A percentile compares a stretch with the other conserved stretches of the same genome.
Evolutionary conservation across 2,329 filamentous ascomycete genomes (phyloP).

Genomic region (Mollisiaceae sp.): DNA sequence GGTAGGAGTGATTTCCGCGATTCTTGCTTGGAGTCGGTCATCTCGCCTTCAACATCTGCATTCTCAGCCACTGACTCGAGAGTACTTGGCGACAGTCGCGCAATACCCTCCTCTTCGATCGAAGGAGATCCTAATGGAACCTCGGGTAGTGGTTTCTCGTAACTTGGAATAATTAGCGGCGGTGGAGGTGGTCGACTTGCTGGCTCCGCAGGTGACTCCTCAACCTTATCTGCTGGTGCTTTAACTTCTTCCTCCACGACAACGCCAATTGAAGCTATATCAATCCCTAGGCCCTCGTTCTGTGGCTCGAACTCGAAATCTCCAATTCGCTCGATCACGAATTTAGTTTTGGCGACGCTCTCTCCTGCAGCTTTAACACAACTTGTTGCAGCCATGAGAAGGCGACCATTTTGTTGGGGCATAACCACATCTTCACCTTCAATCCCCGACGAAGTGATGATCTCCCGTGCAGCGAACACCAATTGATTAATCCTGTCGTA

Average conservation of each 20-base stretch:
- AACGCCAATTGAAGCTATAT: conserved; percentile 48
- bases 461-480: conserved; percentile 79
- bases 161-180: conserved; percentile 51
- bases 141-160: conserved; percentile 72
- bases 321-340: conserved; percentile 84
- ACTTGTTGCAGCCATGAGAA: conserved; percentile 79
- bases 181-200: conserved; percentile 50
- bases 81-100: conserved; percentile 17
- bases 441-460: conserved; percentile 70
- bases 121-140: conserved; percentile 56
- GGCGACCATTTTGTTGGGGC: conserved; percentile 75
- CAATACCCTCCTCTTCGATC: conserved; percentile 20
- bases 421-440: conserved; percentile 78
- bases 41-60: conserved; percentile 39
- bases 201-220: conserved; percentile 37
- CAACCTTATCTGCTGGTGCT: conserved; percentile 11
- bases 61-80: conserved; percentile 30
- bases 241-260: conserved; percentile 36
- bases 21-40: conserved; percentile 47
- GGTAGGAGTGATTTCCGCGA: conserved; percentile 56
- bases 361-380: conserved; percentile 92
- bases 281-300: conserved; percentile 57
- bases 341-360: conserved; percentile 85
- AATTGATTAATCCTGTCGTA: conserved; percentile 80
- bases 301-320: conserved; percentile 80